Evolutionary conservation across 2,329 filamentous ascomycete genomes (phyloP).

Genomic region (Alternaria alternata): DNA sequence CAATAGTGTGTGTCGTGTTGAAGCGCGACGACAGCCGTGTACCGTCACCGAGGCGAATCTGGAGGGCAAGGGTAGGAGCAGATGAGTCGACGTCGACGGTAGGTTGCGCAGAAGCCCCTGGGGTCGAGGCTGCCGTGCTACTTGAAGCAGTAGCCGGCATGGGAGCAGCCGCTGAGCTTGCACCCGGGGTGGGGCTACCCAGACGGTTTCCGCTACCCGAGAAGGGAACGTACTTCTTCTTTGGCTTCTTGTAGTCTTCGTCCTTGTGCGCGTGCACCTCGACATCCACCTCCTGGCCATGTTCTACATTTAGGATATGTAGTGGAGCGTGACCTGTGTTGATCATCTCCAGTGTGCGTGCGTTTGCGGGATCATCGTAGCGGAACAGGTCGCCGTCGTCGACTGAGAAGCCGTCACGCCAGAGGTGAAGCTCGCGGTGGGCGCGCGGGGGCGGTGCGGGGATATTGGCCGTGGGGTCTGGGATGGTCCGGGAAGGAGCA

Average conservation of each 20-base stretch:
- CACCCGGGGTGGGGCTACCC: slow-evolving; percentile 77
- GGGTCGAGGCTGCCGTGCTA: slow-evolving; percentile 31
- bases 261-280: slow-evolving; percentile 77
- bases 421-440: slow-evolving; percentile 77
- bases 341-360: slow-evolving; percentile 76
- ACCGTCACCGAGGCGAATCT: slow-evolving; percentile 81
- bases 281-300: slow-evolving; percentile 79
- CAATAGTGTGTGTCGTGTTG: slow-evolving; percentile 80
- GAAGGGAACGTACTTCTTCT: slow-evolving; percentile 80
- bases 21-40: slow-evolving; percentile 80
- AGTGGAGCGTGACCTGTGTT: slow-evolving; percentile 78
- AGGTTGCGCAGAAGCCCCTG: slow-evolving; percentile 51
- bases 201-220: slow-evolving; percentile 75
- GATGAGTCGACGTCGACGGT: slow-evolving; percentile 67
- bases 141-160: slow-evolving; percentile 45
- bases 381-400: slow-evolving; percentile 80
- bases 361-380: slow-evolving; percentile 80
- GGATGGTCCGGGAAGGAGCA: slow-evolving; percentile 71
- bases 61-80: slow-evolving; percentile 73
- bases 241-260: slow-evolving; percentile 75
- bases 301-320: slow-evolving; percentile 78
- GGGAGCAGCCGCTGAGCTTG: slow-evolving; percentile 47
- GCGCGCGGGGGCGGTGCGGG: slow-evolving; percentile 60
- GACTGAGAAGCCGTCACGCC: slow-evolving; percentile 85
- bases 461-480: slow-evolving; percentile 62